Conservation (phyloP, 108 stramenopile species). For the Craspedostauros australis region DNA sequence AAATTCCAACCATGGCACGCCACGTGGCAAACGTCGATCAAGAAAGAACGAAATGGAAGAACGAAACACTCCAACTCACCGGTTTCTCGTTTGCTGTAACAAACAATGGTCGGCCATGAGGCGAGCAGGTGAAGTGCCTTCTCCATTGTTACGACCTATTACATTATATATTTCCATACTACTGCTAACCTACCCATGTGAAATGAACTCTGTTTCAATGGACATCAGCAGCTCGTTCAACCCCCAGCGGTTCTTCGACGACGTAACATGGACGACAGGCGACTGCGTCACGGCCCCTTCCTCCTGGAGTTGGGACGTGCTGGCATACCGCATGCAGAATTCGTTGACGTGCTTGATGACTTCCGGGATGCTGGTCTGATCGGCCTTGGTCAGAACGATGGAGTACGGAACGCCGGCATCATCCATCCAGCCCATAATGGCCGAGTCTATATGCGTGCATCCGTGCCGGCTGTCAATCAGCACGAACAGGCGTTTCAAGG, state of each 20-base stretch:
- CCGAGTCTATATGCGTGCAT: constrained; percentile 39
- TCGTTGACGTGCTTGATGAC: constrained; percentile 66
- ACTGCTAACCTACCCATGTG: no score
- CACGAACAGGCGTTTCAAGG: constrained; percentile 55
- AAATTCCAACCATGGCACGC: no score
- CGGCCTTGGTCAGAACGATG: constrained; percentile 79
- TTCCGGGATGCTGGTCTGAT: constrained; percentile 31
- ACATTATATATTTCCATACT: no score
- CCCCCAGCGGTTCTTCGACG: constrained; percentile 30
- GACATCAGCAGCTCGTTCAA: constrained; percentile 34
- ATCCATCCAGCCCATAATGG: constrained; percentile 81
- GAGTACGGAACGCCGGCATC: constrained; percentile 73
- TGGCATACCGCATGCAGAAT: constrained; percentile 66
- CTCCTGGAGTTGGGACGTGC: background rate
- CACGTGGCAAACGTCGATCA: background rate
- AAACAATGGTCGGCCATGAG: no score
- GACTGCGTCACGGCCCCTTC: constrained; percentile 6
- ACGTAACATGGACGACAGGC: constrained; percentile 55
- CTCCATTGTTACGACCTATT: no score
- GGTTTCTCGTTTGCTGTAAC: no score
- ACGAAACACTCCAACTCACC: background rate
- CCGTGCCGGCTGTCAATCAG: constrained; percentile 65
- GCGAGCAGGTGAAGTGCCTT: no score
- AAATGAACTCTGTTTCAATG: constrained; percentile 46
- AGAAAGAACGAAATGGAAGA: background rate